Base-by-base conservation (phyloP, 2,329 filamentous ascomycete genomes). In the Fusarium duplospermum region DNA sequence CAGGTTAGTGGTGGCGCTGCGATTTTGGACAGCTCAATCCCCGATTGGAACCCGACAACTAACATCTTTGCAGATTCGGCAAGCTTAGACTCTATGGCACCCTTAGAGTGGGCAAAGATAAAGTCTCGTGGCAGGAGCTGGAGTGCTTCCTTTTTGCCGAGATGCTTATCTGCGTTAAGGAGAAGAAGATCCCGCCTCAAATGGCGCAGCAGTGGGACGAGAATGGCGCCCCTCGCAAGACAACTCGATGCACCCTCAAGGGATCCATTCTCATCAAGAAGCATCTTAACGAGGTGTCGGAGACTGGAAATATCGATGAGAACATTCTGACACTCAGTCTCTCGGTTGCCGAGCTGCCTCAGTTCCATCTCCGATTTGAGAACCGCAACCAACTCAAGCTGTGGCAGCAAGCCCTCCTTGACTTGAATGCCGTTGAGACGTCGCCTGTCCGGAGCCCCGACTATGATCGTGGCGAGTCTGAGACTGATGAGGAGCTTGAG, bases 151-250 rank as follows among this genome's bases (percentile, higher is more conserved):
- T 99, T 33, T 99, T 99, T 80, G 94, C 93, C 6, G 96, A 99
- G 85, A 99, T 99, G 96, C 93, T 99, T 78, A 99, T 99, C 74
- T 99, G 96, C 80, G 95, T 99, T 70, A 99, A 98, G 84, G 96
- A 98, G 84, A 98, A 98, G 89, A 98, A 95, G 85, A 83, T 87
- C 10, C 81, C 86, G 76, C 86, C 42, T 3, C 81, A 83, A 27
- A 63, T 78, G 78, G 70, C 88, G 42, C 88, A 90, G 61, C 90
- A 93, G 74, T 95, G 93, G 89, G 92, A 91, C 60, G 90, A 90
- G 62, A 85, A 85, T 20, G 85, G 86, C 6, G 80, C 86, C 1
- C 88, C 88, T 24, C 88, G 89, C 65, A 95, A 93, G 81, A 86
- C 89, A 11, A 91, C 91, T 4, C 91, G 94, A 73, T 98, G 93